Conservation (phyloP, 2,329 filamentous ascomycete genomes). For the Arachnomyces sp. region DNA sequence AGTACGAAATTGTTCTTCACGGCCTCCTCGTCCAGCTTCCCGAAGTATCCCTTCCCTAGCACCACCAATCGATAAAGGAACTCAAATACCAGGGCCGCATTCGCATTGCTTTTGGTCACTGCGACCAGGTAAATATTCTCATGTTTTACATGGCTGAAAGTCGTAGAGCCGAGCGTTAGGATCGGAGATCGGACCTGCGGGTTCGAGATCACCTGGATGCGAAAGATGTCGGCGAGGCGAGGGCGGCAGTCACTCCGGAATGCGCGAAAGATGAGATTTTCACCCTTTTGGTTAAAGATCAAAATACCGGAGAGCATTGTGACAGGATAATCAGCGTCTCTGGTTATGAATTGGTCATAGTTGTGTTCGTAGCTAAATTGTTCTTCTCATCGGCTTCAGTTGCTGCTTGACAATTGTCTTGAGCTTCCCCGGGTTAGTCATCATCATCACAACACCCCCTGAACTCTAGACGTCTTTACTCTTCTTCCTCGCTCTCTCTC, state of each 20-base stretch:
- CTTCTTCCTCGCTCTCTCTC: too few relatives aligned
- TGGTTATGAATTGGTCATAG: slow-evolving; percentile 2
- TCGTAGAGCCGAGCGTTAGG: slow-evolving; percentile 91
- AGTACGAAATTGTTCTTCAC: slow-evolving; percentile 99
- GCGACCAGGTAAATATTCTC: slow-evolving; percentile 98
- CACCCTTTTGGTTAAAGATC: slow-evolving; percentile 98
- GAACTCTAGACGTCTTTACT: too few relatives aligned
- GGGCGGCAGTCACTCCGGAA: slow-evolving; percentile 98
- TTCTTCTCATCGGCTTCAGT: neutral
- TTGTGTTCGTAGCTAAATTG: neutral
- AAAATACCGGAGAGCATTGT: slow-evolving; percentile 94
- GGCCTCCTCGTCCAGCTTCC: slow-evolving; percentile 97
- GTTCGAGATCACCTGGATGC: slow-evolving; percentile 98
- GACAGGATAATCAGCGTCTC: slow-evolving; percentile 14
- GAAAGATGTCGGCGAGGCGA: slow-evolving; percentile 95
- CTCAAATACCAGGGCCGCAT: slow-evolving; percentile 95
- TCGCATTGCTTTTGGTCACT: slow-evolving; percentile 97
- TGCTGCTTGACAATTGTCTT: too few relatives aligned
- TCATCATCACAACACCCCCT: neutral
- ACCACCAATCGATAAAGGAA: slow-evolving; percentile 89
- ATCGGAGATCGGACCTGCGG: slow-evolving; percentile 96
- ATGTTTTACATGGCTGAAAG: slow-evolving; percentile 98
- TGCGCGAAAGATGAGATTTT: slow-evolving; percentile 98
- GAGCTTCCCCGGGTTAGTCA: too few relatives aligned
- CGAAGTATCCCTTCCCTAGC: slow-evolving; percentile 92